Evolutionary conservation across 1,284 basidiomycete species (phyloP), one percentile per base, ranked within the genome.

Genomic region (Entoloma clypeatum): DNA sequence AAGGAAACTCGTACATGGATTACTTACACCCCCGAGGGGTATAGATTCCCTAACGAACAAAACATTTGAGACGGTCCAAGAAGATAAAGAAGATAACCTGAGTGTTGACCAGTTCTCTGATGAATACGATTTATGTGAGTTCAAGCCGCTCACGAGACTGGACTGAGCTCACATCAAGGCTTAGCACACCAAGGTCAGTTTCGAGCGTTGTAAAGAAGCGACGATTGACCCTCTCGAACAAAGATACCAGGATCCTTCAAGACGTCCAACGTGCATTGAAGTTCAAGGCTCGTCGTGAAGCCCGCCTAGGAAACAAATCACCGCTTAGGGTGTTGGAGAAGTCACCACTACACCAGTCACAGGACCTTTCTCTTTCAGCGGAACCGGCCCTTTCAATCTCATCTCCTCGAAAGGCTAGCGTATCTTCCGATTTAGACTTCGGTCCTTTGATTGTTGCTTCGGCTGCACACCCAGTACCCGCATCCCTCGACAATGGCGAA

Each of bases 91-190:
- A 17, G 49, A 54, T 16, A 24, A 30, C 8, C 14, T 36, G 4
- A 38, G 43, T 11, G 38, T 43, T 40, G 48, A 53, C 17, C 43
- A 54, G 11, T 76, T 81, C 58, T 78, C 79, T 1, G 77, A 86
- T 48, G 84, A 86, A 59, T 86, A 83, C 55, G 79, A 86, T 54
- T 63, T 86, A 43, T 75, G 83, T 86, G 57, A 65, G 81, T 71
- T 18, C 19, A 22, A 43, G 7, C n/a, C 13, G 14, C 5, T 21
- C 50, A 24, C 39, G 24, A 23, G 16, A 47, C 24, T 19, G 11
- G 27, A 38, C 14, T 44, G 26, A 39, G 23, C 42, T 18, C 45
- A 28, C 33, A 22, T 41, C 28, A 52, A 45, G 29, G 32, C 36
- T 41, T 47, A 83, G 81, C 83, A 36, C 78, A 80, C 41, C 80